Evolutionary conservation across 805 yeast genomes (phyloP), one percentile per base, ranked within the genome.

Genomic region (Priceomyces medius): DNA sequence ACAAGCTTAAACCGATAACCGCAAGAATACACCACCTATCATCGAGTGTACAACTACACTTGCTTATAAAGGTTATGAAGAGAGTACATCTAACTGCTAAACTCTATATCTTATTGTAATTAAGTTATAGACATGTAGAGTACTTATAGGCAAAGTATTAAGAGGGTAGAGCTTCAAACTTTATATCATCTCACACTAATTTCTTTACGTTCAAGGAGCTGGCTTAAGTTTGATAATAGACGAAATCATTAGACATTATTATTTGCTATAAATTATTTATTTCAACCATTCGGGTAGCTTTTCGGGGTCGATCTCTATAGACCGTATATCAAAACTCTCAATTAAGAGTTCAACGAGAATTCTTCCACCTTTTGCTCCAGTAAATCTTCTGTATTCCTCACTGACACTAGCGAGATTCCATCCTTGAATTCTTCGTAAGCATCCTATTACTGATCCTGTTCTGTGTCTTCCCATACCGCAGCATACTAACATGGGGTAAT

Each of bases 381-480:
- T 87, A 59, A 90, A 93, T 42, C 99, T 67, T 53, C 98, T 74
- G 58, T 91, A 91, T 59, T 91, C 99, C 60, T 91, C 99, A 42
- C 89, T 80, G 1, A 91, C 93, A 59, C 71, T 63, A 8, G 98
- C 97, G 58, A 91, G 68, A 56, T 95, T 93, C 99, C 99, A 91
- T n/a, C 95, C 91, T 72, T 93, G 97, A 14, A 93, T 68, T 45
- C 96, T 75, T 48, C 99, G 71, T 35, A 91, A 67, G 61, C 99
- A 91, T 1, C 99, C 99, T 45, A 93, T 80, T 3, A 93, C 96
- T 0, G 98, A 90, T 1, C 99, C 99, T 0, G 98, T 90, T 49
- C 99, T 74, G 62, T 91, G 99, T 51, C 99, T 73, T 0, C 99
- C 99, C 99, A 93, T 93, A 10, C 97, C 97, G 55, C 98, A 93